Base-by-base conservation (phyloP, 2,329 filamentous ascomycete genomes). In the Microdochium trichocladiopsis region DNA sequence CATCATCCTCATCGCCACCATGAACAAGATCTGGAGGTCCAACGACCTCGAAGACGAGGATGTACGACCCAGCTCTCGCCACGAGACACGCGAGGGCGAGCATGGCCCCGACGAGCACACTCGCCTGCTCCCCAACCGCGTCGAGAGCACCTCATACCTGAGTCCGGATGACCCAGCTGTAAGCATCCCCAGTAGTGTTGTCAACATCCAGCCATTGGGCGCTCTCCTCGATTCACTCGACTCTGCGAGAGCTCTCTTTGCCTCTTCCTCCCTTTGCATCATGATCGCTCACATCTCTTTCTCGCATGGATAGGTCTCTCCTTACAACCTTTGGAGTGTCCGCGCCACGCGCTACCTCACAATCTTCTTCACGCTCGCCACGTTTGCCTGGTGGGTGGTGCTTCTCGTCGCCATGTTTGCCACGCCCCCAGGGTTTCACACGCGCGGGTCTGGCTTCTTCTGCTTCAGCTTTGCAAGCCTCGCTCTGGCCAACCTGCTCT, bases 271-370 rank as follows among this genome's bases (percentile, higher is more conserved):
- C 14, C 28, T 8, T 31, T 8, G 8, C 28, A 31, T 31, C 8
- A 31, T 14, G 28, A 14, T 14, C 10, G n/a, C 41, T 67, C 65
- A 21, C 14, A 25, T 10, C n/a, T n/a, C n/a, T n/a, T n/a, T n/a
- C n/a, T n/a, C n/a, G n/a, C n/a, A n/a, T n/a, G n/a, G n/a, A 50
- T 8, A 41, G 28, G 85, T 89, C 23, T 89, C 90, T 2, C 94
- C 94, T 0, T 96, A 96, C 72, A 99, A 99, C 62, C 81, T 97
- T 36, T 96, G 91, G 87, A 90, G 84, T 54, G 88, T 99, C 49
- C 86, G 94, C 18, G 81, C 88, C 48, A 76, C 94, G 51, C 83
- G 91, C 65, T 89, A 85, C 64, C 68, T 94, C 55, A 93, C 90
- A 4, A 76, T 95, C 52, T 61, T 90, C 36, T 88, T 96, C 63